These are phyloP conservation scores for Colletotrichum sp. DNA, from an alignment of 2,329 filamentous ascomycete species.

Conservation along the genomic window DNA sequence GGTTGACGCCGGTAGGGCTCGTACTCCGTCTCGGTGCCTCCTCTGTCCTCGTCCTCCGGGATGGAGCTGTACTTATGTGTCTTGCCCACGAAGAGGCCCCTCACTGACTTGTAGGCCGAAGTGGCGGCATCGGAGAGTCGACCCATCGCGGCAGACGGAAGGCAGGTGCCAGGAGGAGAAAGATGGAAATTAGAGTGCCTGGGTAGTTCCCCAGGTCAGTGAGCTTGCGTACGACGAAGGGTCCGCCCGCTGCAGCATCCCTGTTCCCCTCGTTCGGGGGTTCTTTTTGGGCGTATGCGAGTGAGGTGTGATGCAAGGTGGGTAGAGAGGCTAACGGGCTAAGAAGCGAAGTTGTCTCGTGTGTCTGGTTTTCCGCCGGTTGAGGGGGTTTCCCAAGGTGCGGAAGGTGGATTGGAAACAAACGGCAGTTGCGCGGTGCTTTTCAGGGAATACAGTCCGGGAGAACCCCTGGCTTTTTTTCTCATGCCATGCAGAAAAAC, in stretches of 20 bases:
- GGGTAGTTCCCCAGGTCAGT: background rate
- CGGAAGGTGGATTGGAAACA: background rate
- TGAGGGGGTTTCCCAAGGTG: background rate
- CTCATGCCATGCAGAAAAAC: background rate
- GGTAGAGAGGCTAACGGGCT: background rate
- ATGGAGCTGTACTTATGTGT: constrained; percentile 34
- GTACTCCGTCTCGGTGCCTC: constrained; percentile 14
- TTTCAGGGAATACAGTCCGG: background rate
- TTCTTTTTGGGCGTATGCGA: background rate
- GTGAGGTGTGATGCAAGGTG: background rate
- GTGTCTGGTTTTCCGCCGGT: background rate
- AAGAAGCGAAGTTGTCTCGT: background rate
- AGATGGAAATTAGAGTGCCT: background rate
- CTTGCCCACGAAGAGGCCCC: constrained; percentile 19
- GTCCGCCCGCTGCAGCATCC: background rate
- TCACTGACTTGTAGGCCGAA: constrained; percentile 21
- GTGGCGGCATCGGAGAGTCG: constrained; percentile 9
- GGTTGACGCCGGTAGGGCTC: constrained; percentile 18
- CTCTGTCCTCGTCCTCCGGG: constrained; percentile 21
- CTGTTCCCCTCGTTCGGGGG: background rate
- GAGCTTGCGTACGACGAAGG: background rate
- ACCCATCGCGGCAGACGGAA: constrained; percentile 2
- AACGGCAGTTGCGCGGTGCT: background rate
- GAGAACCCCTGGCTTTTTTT: background rate
- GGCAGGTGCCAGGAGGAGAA: background rate